Conservation (phyloP, 768 basidiomycete species). For the Boletus subparvulus region DNA sequence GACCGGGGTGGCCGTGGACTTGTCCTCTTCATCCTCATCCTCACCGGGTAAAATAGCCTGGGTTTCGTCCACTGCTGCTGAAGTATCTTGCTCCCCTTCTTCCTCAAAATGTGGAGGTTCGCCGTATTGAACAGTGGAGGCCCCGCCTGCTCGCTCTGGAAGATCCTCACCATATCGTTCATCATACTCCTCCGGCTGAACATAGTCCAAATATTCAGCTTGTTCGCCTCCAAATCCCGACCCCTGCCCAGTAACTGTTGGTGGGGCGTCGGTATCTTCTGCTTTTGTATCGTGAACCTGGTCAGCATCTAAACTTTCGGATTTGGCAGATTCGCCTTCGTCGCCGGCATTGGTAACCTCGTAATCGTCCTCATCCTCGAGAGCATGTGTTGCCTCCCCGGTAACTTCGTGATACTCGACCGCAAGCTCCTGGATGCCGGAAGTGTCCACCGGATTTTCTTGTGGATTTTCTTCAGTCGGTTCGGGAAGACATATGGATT, state of each 20-base stretch:
- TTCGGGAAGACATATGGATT: background rate
- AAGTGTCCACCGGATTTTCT: slow-evolving; percentile 5
- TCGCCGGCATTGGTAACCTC: slow-evolving; percentile 14
- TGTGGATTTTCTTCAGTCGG: slow-evolving; percentile 5
- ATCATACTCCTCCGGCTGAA: slow-evolving; percentile 36
- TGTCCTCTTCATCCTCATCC: slow-evolving; percentile 16
- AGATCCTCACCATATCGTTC: slow-evolving; percentile 37
- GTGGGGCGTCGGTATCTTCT: slow-evolving; percentile 25
- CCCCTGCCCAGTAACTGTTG: slow-evolving; percentile 6
- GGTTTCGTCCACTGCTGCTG: slow-evolving; percentile 19
- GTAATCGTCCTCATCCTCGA: slow-evolving; percentile 25
- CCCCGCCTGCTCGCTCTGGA: slow-evolving; percentile 28
- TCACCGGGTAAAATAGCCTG: slow-evolving; percentile 7
- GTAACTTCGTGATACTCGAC: slow-evolving; percentile 19
- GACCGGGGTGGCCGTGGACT: slow-evolving; percentile 15
- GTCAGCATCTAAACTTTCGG: slow-evolving; percentile 30
- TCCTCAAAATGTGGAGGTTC: slow-evolving; percentile 24
- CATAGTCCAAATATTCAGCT: slow-evolving; percentile 34
- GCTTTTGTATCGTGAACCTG: slow-evolving; percentile 23
- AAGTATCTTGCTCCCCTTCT: slow-evolving; percentile 23
- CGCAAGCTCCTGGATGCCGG: slow-evolving; percentile 7
- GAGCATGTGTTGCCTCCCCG: slow-evolving; percentile 11
- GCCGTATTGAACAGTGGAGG: slow-evolving; percentile 12
- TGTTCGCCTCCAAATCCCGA: slow-evolving; percentile 31
- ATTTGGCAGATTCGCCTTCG: slow-evolving; percentile 18